These are phyloP conservation scores for Penicillium salamii DNA, from an alignment of 495 filamentous ascomycete species.

Conservation along the genomic window DNA sequence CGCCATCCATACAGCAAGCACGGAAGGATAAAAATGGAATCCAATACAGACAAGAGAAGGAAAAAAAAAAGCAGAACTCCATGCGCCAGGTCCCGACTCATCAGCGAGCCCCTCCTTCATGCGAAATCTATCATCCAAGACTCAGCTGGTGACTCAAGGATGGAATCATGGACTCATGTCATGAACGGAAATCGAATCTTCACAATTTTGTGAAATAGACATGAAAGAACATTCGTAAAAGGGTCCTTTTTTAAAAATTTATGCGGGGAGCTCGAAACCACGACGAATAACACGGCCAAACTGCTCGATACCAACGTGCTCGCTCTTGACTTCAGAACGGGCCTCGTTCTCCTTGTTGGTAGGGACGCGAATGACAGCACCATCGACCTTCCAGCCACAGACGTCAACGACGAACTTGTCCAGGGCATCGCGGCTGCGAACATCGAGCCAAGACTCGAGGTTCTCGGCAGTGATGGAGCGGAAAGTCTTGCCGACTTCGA, in stretches of 20 bases:
- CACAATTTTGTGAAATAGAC: constrained; percentile 14
- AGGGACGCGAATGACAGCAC: constrained; percentile 68
- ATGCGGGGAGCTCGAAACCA: constrained; percentile 87
- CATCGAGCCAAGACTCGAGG: constrained; percentile 84
- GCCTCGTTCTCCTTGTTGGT: constrained; percentile 98
- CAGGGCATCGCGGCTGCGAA: constrained; percentile 66
- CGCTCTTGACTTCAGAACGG: constrained; percentile 90
- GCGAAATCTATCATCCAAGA: constrained; percentile 30
- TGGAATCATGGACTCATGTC: constrained; percentile 35
- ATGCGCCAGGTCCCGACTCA: constrained; percentile 34
- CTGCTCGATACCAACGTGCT: constrained; percentile 73
- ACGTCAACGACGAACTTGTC: constrained; percentile 78
- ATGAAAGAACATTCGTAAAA: constrained; percentile 12
- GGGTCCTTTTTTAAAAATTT: constrained; percentile 13
- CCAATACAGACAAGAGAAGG: constrained; percentile 23
- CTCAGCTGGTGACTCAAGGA: constrained; percentile 21
- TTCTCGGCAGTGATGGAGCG: constrained; percentile 73
- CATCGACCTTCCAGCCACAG: constrained; percentile 81
- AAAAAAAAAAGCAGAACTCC: constrained; percentile 25
- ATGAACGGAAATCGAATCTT: constrained; percentile 1
- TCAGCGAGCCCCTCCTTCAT: constrained; percentile 29
- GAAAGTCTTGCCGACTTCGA: constrained; percentile 83
- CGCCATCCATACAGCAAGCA: constrained; percentile 5
- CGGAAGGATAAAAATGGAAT: constrained; percentile 16
- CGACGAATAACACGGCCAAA: constrained; percentile 87